phyloP scores from a whole-genome alignment of 2,329 filamentous ascomycete species.

The Penicillium verrucosum region DNA sequence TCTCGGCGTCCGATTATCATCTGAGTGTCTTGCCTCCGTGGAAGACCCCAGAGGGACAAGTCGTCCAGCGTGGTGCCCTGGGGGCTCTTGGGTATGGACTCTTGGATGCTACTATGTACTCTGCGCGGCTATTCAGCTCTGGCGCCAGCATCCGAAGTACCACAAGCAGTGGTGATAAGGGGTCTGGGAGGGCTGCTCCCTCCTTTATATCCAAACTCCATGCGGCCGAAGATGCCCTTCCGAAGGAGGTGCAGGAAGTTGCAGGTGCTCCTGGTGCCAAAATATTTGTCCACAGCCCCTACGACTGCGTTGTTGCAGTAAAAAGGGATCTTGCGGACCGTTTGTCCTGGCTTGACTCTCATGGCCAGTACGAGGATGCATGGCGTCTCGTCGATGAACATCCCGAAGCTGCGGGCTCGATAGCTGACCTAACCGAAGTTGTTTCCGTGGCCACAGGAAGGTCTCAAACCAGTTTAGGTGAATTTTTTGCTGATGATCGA shows the following conservation, averaged over 20 bases:
- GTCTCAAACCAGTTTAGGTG: constrained; percentile 49
- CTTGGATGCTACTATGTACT: constrained; percentile 88
- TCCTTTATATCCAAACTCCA: constrained; percentile 56
- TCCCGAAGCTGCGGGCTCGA: constrained; percentile 61
- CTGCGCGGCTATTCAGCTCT: constrained; percentile 81
- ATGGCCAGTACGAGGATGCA: constrained; percentile 74
- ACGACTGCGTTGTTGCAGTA: constrained; percentile 90
- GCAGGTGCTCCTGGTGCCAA: constrained; percentile 61
- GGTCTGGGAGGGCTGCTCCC: constrained; percentile 49
- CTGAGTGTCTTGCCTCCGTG: constrained; percentile 76
- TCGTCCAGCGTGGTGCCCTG: constrained; percentile 67
- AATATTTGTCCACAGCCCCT: constrained; percentile 93
- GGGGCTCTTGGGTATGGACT: constrained; percentile 72
- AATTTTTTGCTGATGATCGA: constrained; percentile 71
- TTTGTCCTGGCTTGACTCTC: constrained; percentile 78
- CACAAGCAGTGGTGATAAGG: constrained; percentile 54
- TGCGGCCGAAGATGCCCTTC: constrained; percentile 38
- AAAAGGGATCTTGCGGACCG: constrained; percentile 85
- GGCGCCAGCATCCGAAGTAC: constrained; percentile 70
- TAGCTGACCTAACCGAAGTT: constrained; percentile 37
- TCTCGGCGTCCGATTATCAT: constrained; percentile 90
- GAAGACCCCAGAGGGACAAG: constrained; percentile 59
- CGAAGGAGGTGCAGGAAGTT: constrained; percentile 48
- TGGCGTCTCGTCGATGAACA: constrained; percentile 89
- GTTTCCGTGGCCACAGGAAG: constrained; percentile 32